phyloP scores from a whole-genome alignment of 2,329 filamentous ascomycete species.

The Phyllosticta paracitricarpa region DNA sequence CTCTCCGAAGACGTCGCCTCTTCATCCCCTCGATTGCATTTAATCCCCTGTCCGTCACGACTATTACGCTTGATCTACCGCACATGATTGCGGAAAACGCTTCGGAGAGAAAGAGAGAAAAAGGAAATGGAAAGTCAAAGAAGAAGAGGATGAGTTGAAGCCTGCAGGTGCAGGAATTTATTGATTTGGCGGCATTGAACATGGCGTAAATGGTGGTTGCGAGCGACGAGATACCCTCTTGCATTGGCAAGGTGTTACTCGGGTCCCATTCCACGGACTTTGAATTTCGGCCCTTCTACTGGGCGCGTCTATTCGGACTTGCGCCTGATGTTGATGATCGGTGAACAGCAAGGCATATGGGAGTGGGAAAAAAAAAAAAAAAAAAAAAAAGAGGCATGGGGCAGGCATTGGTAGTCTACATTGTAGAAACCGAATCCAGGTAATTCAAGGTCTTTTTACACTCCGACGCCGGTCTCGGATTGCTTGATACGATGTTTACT shows the following conservation, averaged over 20 bases:
- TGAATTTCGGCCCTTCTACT: not conserved
- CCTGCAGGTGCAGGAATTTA: not conserved
- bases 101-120: not conserved
- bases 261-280: not conserved
- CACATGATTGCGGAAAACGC: not conserved
- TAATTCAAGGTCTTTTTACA: not conserved
- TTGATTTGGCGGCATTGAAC: conserved; percentile 1
- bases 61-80: not conserved
- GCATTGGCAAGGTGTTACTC: conserved; percentile 6
- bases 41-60: not conserved
- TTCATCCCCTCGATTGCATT: not conserved
- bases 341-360: not conserved
- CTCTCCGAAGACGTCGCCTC: conserved; percentile 1
- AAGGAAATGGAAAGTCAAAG: not conserved
- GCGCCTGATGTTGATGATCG: not conserved
- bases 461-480: not conserved
- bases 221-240: conserved; percentile 7
- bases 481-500: not conserved
- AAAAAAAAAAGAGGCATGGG: not conserved
- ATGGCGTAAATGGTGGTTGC: conserved; percentile 5
- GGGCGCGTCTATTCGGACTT: not conserved
- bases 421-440: not conserved
- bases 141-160: not conserved
- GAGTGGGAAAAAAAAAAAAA: not conserved
- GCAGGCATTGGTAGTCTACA: not conserved